A percentile compares a stretch with the other conserved stretches of the same genome.
Evolutionary conservation across 495 filamentous ascomycete species (phyloP).

Genomic region (Durotheca rogersii): DNA sequence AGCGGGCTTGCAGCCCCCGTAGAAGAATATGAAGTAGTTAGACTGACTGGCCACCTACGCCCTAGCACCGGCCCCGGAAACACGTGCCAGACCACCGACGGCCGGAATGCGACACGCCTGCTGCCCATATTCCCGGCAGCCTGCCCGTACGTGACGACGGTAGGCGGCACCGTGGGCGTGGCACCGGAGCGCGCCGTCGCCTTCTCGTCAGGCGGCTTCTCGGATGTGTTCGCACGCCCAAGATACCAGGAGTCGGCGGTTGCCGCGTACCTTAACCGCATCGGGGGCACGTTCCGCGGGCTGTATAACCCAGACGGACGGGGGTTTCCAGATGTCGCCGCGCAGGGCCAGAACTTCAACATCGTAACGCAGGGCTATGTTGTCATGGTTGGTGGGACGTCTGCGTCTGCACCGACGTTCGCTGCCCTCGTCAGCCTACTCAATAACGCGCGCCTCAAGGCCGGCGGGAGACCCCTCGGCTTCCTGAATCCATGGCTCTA

Average conservation of each 20-base stretch:
- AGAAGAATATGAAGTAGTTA: too few relatives aligned
- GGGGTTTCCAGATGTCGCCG: constrained; percentile 66
- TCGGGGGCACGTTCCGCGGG: constrained; percentile 34
- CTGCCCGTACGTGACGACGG: constrained; percentile 70
- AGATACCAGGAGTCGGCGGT: constrained; percentile 60
- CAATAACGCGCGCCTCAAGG: constrained; percentile 56
- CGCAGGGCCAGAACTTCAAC: constrained; percentile 56
- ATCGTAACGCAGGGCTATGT: constrained; percentile 46
- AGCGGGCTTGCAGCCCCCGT: too few relatives aligned
- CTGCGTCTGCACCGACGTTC: constrained; percentile 41
- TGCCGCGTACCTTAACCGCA: constrained; percentile 45
- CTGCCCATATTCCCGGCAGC: constrained; percentile 64
- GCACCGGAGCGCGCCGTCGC: constrained; percentile 59
- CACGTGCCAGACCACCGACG: constrained; percentile 67
- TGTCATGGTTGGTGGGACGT: constrained; percentile 48
- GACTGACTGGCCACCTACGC: too few relatives aligned
- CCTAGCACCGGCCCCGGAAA: constrained; percentile 60
- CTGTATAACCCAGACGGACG: constrained; percentile 59
- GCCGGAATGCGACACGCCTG: constrained; percentile 62
- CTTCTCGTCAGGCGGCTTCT: constrained; percentile 67
- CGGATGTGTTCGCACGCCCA: constrained; percentile 58
- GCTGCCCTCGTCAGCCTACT: constrained; percentile 54
- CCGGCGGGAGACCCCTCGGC: constrained; percentile 52
- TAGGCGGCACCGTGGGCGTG: constrained; percentile 62
- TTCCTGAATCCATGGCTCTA: constrained; percentile 70